Evolutionary conservation across 2,329 filamentous ascomycete genomes (phyloP).

Genomic region (Scedosporium aurantiacum): DNA sequence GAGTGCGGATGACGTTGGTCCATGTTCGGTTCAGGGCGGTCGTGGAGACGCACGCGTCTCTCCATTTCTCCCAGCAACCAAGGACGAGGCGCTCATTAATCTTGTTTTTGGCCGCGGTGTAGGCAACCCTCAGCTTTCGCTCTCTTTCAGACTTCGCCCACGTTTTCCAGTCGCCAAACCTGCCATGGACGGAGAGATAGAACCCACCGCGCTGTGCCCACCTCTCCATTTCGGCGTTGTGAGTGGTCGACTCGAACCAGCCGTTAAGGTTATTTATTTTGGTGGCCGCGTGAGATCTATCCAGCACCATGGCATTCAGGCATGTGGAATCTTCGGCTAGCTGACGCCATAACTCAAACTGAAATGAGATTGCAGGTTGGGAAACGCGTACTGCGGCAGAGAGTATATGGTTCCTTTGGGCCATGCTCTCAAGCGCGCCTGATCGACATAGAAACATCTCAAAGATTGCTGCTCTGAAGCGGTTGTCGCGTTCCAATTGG

Average conservation of each 20-base stretch:
- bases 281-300: background rate
- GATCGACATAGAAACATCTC: background rate
- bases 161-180: slow-evolving; percentile 20
- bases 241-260: slow-evolving; percentile 5
- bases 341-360: background rate
- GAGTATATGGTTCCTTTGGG: background rate
- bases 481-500: background rate
- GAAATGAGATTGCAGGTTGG: background rate
- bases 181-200: slow-evolving; percentile 17
- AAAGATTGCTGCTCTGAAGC: background rate
- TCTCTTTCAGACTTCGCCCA: slow-evolving; percentile 13
- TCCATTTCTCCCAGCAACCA: slow-evolving; percentile 10
- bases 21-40: background rate
- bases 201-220: slow-evolving; percentile 10
- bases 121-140: slow-evolving; percentile 9
- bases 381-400: background rate
- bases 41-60: background rate
- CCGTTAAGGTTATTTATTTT: background rate
- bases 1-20: background rate
- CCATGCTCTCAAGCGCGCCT: background rate
- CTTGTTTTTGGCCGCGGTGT: slow-evolving; percentile 7
- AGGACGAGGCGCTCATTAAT: slow-evolving; percentile 9
- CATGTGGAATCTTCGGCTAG: background rate
- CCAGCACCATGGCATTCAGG: background rate
- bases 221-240: slow-evolving; percentile 9